Evolutionary conservation across 2,329 filamentous ascomycete genomes (phyloP).

Genomic region (Alternaria rosae): DNA sequence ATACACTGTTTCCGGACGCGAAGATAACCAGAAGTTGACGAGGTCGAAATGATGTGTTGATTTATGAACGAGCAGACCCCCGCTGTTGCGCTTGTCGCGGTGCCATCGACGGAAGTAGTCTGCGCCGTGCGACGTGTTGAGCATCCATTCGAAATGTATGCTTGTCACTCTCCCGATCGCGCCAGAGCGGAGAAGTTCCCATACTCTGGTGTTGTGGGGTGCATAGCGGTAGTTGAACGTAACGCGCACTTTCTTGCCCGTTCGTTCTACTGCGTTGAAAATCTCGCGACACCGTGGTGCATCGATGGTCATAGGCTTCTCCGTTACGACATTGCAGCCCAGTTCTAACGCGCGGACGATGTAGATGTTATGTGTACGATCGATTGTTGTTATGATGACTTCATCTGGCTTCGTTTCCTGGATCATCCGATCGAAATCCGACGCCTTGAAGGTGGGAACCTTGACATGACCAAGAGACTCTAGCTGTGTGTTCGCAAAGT

Average conservation of each 20-base stretch:
- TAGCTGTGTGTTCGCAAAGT: conserved; percentile 63
- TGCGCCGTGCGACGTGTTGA: conserved; percentile 67
- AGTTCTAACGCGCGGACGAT: conserved; percentile 66
- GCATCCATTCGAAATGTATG: conserved; percentile 70
- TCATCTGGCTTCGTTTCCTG: conserved; percentile 65
- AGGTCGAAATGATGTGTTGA: conserved; percentile 71
- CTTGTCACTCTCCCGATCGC: conserved; percentile 64
- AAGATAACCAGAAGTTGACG: conserved; percentile 69
- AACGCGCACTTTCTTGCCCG: conserved; percentile 60
- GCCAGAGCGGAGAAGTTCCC: conserved; percentile 61
- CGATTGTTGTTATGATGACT: conserved; percentile 69
- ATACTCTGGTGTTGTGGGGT: conserved; percentile 69
- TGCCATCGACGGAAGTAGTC: conserved; percentile 72
- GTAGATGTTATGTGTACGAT: conserved; percentile 68
- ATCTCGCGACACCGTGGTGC: conserved; percentile 63
- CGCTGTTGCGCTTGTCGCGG: conserved; percentile 66
- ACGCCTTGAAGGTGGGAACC: conserved; percentile 63
- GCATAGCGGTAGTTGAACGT: conserved; percentile 72
- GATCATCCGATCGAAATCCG: conserved; percentile 67
- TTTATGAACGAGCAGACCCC: conserved; percentile 68
- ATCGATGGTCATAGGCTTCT: conserved; percentile 72
- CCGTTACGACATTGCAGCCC: conserved; percentile 67
- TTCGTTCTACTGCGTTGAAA: conserved; percentile 62
- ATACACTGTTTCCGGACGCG: conserved; percentile 63
- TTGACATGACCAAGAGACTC: conserved; percentile 55